Evolutionary conservation across 1,284 basidiomycete genomes (phyloP).

Genomic region (Ceratobasidium papillatum): DNA sequence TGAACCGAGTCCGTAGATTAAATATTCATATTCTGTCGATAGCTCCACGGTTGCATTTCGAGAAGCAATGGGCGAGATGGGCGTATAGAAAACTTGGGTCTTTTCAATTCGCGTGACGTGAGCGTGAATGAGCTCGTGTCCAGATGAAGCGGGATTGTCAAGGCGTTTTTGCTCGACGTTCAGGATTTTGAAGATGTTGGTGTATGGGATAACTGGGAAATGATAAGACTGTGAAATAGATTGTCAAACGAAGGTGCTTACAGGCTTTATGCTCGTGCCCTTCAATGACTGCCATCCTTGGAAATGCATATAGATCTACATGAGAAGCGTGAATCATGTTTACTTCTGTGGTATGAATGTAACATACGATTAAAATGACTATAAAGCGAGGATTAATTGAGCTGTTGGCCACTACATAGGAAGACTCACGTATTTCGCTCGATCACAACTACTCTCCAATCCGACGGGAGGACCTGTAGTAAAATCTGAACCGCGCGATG

Average conservation of each 20-base stretch:
- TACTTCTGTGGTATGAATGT: conserved; percentile 4
- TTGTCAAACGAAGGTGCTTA: conserved; percentile 45
- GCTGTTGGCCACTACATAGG: not conserved
- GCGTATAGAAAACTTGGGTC: conserved; percentile 48
- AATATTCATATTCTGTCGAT: conserved; percentile 54
- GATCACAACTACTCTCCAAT: conserved; percentile 73
- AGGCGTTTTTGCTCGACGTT: conserved; percentile 37
- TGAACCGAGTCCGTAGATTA: conserved; percentile 55
- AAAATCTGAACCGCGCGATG: conserved; percentile 66
- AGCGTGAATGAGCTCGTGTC: conserved; percentile 58
- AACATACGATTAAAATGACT: conserved; percentile 61
- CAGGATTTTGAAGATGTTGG: conserved; percentile 54
- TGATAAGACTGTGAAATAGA: not conserved
- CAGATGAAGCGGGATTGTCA: conserved; percentile 39
- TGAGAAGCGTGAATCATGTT: not conserved
- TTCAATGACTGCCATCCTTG: conserved; percentile 56
- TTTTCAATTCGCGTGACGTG: conserved; percentile 58
- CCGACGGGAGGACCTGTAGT: conserved; percentile 63
- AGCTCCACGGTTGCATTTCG: not conserved
- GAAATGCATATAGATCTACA: conserved; percentile 55
- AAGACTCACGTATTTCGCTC: conserved; percentile 69
- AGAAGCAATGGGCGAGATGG: not conserved
- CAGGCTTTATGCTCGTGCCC: conserved; percentile 59
- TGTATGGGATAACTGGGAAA: conserved; percentile 67
- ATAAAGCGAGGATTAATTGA: conserved; percentile 13